Percentiles rank a stretch among this genome's conserved stretches.
Conservation (phyloP, 2,329 filamentous ascomycete species). For the Setomelanomma holmii region DNA sequence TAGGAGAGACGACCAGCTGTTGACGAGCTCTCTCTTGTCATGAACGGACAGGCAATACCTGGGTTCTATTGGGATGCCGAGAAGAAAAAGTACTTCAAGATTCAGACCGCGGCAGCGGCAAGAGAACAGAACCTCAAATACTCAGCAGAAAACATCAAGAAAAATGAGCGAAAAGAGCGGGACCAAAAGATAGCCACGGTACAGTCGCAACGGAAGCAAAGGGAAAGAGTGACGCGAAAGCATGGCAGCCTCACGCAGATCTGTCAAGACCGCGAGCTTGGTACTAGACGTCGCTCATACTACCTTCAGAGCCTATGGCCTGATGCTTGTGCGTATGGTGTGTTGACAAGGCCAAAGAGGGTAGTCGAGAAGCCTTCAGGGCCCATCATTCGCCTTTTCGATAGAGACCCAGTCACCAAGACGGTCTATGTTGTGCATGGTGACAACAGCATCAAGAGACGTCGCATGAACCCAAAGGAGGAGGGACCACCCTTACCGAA, state of each 20-base stretch:
- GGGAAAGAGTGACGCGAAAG: constrained; percentile 32
- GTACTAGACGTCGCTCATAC: constrained; percentile 19
- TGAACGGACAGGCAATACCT: constrained; percentile 54
- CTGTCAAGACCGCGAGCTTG: constrained; percentile 38
- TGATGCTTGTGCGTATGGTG: constrained; percentile 30
- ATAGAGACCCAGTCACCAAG: constrained; percentile 30
- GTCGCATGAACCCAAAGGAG: constrained; percentile 7
- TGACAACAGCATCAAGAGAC: constrained; percentile 29
- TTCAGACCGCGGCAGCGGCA: constrained; percentile 47
- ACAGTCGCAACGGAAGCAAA: constrained; percentile 19
- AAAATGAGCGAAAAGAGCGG: constrained; percentile 36
- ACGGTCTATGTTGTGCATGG: constrained; percentile 34
- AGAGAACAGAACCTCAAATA: constrained; percentile 48
- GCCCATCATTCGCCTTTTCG: constrained; percentile 31
- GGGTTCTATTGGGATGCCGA: constrained; percentile 58
- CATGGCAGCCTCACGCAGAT: constrained; percentile 25
- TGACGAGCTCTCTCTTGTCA: too few species aligned
- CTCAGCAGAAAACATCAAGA: constrained; percentile 50
- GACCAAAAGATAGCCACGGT: constrained; percentile 13
- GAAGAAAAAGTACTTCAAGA: constrained; percentile 60
- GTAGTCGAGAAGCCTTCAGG: constrained; percentile 13
- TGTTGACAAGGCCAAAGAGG: constrained; percentile 9
- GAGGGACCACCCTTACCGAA: constrained; percentile 6
- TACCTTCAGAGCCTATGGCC: constrained; percentile 34
- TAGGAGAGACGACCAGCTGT: too few species aligned